Percentiles rank a stretch among this genome's conserved stretches.
These are phyloP conservation scores for Chaetomiaceae sp. DNA, from an alignment of 2,329 filamentous ascomycete species.

Conservation along the genomic window DNA sequence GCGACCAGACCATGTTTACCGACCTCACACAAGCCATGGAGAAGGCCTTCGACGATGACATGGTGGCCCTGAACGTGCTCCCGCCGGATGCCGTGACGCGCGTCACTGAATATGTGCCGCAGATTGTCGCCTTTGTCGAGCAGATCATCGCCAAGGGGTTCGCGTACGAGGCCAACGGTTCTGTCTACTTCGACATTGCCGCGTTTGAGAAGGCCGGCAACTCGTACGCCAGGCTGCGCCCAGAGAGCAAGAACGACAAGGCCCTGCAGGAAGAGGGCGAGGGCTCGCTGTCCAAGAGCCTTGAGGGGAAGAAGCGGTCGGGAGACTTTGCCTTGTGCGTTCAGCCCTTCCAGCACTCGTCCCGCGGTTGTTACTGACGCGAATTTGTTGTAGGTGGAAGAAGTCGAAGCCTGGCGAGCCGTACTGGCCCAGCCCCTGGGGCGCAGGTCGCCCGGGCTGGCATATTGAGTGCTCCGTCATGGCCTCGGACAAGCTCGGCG, in stretches of 20 bases:
- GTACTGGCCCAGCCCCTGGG: slow-evolving; percentile 84
- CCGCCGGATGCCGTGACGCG: slow-evolving; percentile 76
- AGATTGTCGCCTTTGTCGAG: slow-evolving; percentile 82
- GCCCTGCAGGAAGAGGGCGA: slow-evolving; percentile 84
- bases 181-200: slow-evolving; percentile 88
- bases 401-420: slow-evolving; percentile 88
- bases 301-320: slow-evolving; percentile 64
- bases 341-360: no score
- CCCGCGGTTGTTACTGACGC: background rate
- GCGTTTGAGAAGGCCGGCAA: slow-evolving; percentile 82
- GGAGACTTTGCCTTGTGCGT: slow-evolving; percentile 80
- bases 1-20: slow-evolving; percentile 71
- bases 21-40: slow-evolving; percentile 83
- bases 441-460: slow-evolving; percentile 84
- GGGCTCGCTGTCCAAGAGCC: slow-evolving; percentile 64
- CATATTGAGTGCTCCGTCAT: slow-evolving; percentile 97
- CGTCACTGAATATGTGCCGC: slow-evolving; percentile 86
- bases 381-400: slow-evolving; percentile 53
- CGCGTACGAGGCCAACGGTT: slow-evolving; percentile 75
- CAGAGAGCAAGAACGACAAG: slow-evolving; percentile 80
- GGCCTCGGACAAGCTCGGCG: slow-evolving; percentile 82
- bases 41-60: slow-evolving; percentile 80
- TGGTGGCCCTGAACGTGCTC: slow-evolving; percentile 79
- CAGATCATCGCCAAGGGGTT: slow-evolving; percentile 80
- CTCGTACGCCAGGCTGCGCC: slow-evolving; percentile 77